Evolutionary conservation across 2,329 filamentous ascomycete species (phyloP), one percentile per base, ranked within the genome.

Genomic region (Penicillium hesseltinei): DNA sequence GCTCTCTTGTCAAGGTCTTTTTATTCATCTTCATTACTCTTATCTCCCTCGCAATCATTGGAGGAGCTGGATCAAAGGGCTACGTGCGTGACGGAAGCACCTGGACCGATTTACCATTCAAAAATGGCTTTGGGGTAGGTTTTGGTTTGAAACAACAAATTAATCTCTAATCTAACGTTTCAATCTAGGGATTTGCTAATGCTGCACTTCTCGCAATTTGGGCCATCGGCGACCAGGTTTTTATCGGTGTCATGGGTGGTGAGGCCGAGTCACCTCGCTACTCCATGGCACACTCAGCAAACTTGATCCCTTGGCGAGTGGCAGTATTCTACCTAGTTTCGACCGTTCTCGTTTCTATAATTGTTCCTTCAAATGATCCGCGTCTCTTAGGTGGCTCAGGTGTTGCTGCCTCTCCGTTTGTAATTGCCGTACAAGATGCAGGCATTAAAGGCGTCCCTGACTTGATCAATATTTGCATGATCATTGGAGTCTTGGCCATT

Each of bases 31-130:
- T 76, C 17, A 64, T 77, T 50, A 69, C 75, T 36, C 57, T 76
- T 29, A 52, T 71, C 25, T 68, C 66, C 0, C 61, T 78, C 15
- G 73, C 77, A 23, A 68, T 78, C 44, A 70, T 76, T 29, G 57
- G 66, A 15, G 77, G 77, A 15, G 77, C 77, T 27, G 77, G 75
- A 1, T 71, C 75, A 2, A 63, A 69, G 2, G 69, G 73, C 31
- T 67, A 66, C 4, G 66, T 69, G 43, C 69, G 69, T 49, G 62
- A 63, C 62, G 72, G 69, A 54, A 65, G 58, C 42, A 71, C 65
- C 47, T 70, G 75, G 75, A 62, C 57, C 31, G 57, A 73, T 36
- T 49, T 73, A 64, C 66, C 68, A 3, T 75, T 76, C 51, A 64
- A 68, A 17, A 75, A 75, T 51, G 70, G 73, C 4, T 75, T 75